phyloP scores from a whole-genome alignment of 257 asterid genomes.

The Forsythia suspensa region DNA sequence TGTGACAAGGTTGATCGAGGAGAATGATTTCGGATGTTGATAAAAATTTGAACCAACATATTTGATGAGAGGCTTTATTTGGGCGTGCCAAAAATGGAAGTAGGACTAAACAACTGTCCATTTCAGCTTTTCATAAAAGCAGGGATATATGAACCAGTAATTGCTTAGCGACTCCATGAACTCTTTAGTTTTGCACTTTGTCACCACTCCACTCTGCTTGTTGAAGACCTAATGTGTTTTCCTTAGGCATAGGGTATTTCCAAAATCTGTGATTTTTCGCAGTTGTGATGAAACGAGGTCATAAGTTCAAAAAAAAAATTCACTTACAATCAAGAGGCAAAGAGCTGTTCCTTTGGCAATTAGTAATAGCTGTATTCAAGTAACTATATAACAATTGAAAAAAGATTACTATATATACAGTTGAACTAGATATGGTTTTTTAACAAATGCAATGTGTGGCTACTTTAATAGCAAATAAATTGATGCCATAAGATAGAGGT shows the following conservation, averaged over 20 bases:
- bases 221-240: slow-evolving; percentile 1
- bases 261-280: too few species aligned
- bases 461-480: neutral
- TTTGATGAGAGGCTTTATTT: neutral
- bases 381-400: neutral
- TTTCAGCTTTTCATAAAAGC: neutral
- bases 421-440: neutral
- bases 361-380: neutral
- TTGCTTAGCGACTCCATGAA: neutral
- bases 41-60: neutral
- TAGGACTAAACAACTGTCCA: neutral
- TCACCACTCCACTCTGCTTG: neutral
- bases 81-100: slow-evolving; percentile 1
- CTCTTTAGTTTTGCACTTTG: neutral
- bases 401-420: neutral
- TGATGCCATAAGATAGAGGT: neutral
- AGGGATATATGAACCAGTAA: neutral
- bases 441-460: neutral
- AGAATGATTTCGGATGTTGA: neutral
- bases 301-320: too few species aligned
- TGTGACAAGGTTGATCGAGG: neutral
- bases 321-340: neutral
- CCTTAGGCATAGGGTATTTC: neutral
- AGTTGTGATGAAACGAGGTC: neutral
- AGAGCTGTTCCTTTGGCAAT: neutral